A percentile compares a stretch with the other conserved stretches of the same genome.
These are phyloP conservation scores for Mallotus japonicus DNA, from an alignment of 441 rosid species.

Conservation along the genomic window DNA sequence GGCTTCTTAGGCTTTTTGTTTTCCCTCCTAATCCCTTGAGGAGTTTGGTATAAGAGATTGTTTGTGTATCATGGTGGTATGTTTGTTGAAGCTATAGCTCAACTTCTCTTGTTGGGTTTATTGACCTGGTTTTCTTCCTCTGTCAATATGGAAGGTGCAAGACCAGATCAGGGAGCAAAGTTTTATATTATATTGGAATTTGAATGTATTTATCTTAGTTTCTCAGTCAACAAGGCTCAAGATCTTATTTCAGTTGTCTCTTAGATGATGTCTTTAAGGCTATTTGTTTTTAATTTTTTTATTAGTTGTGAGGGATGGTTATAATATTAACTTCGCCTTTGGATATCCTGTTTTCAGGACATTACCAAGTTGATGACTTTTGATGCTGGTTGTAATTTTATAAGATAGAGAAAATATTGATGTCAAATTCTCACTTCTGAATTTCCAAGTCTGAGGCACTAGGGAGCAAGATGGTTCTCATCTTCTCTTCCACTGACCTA, in stretches of 20 bases:
- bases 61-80: too few relatives aligned
- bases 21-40: too few relatives aligned
- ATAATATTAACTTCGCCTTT: not conserved
- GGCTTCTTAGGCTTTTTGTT: too few relatives aligned
- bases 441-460: not conserved
- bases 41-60: too few relatives aligned
- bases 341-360: not conserved
- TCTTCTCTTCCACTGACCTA: not conserved
- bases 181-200: not conserved
- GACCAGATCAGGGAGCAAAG: too few relatives aligned
- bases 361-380: not conserved
- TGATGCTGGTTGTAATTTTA: not conserved
- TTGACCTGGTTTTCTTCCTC: too few relatives aligned
- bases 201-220: not conserved
- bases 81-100: too few relatives aligned
- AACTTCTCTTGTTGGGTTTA: too few relatives aligned
- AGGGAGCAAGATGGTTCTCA: not conserved
- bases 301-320: not conserved
- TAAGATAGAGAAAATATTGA: not conserved
- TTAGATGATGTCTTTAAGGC: not conserved
- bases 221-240: not conserved
- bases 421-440: not conserved
- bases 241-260: not conserved
- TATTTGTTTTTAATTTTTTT: not conserved
- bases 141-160: too few relatives aligned